These are phyloP conservation scores for Beverwykella pulmonaria DNA, from an alignment of 495 filamentous ascomycete species.

Conservation along the genomic window DNA sequence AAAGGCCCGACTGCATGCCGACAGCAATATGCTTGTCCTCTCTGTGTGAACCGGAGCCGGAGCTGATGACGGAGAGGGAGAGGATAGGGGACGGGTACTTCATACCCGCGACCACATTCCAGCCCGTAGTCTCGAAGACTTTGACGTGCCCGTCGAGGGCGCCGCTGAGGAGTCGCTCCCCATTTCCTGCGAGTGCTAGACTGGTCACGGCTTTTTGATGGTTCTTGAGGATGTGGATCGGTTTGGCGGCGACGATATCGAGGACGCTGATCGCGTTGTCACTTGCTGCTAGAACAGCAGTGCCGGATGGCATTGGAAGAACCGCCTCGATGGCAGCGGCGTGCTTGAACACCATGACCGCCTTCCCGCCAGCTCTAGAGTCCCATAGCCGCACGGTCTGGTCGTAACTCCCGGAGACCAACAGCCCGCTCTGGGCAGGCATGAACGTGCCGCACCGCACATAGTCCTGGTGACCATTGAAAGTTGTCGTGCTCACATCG, in stretches of 20 bases:
- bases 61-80: conserved; percentile 71
- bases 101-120: conserved; percentile 88
- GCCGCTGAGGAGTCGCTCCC: conserved; percentile 78
- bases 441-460: conserved; percentile 85
- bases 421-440: conserved; percentile 71
- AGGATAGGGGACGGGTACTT: conserved; percentile 93
- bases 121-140: conserved; percentile 85
- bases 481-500: conserved; percentile 70
- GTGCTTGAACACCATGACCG: conserved; percentile 82
- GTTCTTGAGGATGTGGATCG: conserved; percentile 80
- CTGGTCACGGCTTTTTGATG: conserved; percentile 98
- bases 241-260: conserved; percentile 89
- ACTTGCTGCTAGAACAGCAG: conserved; percentile 79
- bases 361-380: conserved; percentile 59
- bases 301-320: conserved; percentile 80
- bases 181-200: conserved; percentile 73
- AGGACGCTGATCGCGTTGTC: conserved; percentile 91
- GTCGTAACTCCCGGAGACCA: conserved; percentile 92
- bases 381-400: conserved; percentile 94
- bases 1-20: conserved; percentile 86
- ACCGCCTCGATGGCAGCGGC: conserved; percentile 81
- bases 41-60: conserved; percentile 56
- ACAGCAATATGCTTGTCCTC: conserved; percentile 91
- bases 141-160: conserved; percentile 95
- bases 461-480: conserved; percentile 91